Conservation (phyloP, 192 early-diverging fungal species). For the Coemansia sp. region DNA sequence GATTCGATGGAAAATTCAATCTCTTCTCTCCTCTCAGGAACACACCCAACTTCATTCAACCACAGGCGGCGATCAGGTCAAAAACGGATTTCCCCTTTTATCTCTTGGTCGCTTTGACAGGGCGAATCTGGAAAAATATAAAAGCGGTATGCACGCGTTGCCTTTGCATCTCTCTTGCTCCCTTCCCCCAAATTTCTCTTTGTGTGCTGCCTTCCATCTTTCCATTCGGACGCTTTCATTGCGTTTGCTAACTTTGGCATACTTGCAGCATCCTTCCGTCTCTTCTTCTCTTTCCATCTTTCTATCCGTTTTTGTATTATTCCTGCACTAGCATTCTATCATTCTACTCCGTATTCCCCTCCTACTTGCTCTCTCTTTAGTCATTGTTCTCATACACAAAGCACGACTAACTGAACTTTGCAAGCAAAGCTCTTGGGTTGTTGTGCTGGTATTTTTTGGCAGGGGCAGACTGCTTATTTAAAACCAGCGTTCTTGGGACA, state of each 20-base stretch:
- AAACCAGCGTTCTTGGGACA: background rate
- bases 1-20: background rate
- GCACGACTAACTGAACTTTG: background rate
- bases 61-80: background rate
- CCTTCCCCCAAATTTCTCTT: background rate
- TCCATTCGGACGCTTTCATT: background rate
- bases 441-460: background rate
- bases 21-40: background rate
- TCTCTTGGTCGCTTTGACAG: too few relatives aligned
- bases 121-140: background rate
- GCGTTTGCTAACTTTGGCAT: background rate
- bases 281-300: conserved; percentile 8
- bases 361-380: background rate
- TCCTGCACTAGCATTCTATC: background rate
- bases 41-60: background rate
- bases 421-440: background rate
- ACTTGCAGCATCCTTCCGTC: background rate
- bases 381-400: background rate
- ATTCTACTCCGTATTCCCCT: background rate
- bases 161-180: background rate
- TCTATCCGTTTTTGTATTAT: background rate
- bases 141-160: background rate
- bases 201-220: conserved; percentile 4
- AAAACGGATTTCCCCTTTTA: too few relatives aligned
- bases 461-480: background rate